Conservation (phyloP, 2,329 filamentous ascomycete species). For the Polytolypa hystricis region DNA sequence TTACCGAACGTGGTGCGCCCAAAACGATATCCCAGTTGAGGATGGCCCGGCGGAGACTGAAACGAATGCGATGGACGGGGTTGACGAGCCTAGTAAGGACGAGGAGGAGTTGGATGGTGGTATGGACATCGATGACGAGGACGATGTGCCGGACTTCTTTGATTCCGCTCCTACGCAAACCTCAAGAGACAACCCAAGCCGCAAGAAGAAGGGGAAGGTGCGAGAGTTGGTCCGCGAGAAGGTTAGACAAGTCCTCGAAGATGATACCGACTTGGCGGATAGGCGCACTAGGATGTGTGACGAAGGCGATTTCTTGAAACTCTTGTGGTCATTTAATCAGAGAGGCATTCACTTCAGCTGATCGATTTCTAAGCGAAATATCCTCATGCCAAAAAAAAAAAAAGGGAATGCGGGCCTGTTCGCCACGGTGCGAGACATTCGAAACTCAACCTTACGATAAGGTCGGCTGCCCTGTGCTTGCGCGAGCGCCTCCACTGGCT, state of each 20-base stretch:
- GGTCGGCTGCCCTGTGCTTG: no score
- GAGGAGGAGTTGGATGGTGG: constrained; percentile 40
- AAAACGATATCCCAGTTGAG: constrained; percentile 70
- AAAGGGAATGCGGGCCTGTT: no score
- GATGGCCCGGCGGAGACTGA: constrained; percentile 42
- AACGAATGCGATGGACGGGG: constrained; percentile 27
- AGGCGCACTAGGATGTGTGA: constrained; percentile 78
- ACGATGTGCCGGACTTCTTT: constrained; percentile 77
- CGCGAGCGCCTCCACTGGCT: constrained; percentile 23
- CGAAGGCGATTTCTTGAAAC: constrained; percentile 78
- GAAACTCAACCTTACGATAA: no score
- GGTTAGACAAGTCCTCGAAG: constrained; percentile 71
- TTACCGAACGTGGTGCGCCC: constrained; percentile 80
- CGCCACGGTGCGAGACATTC: no score
- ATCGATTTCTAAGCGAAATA: constrained; percentile 12
- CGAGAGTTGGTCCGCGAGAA: constrained; percentile 76
- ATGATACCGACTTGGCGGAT: constrained; percentile 67
- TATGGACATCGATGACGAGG: constrained; percentile 42
- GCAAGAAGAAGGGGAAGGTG: constrained; percentile 68
- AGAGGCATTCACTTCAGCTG: constrained; percentile 86
- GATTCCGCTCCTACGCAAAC: constrained; percentile 38
- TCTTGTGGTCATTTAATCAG: constrained; percentile 76
- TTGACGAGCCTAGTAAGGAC: constrained; percentile 23
- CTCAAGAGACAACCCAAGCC: constrained; percentile 45
- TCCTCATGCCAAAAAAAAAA: no score